These are phyloP conservation scores for Physaria fendleri DNA, from an alignment of 345 rosid species.

Conservation along the genomic window DNA sequence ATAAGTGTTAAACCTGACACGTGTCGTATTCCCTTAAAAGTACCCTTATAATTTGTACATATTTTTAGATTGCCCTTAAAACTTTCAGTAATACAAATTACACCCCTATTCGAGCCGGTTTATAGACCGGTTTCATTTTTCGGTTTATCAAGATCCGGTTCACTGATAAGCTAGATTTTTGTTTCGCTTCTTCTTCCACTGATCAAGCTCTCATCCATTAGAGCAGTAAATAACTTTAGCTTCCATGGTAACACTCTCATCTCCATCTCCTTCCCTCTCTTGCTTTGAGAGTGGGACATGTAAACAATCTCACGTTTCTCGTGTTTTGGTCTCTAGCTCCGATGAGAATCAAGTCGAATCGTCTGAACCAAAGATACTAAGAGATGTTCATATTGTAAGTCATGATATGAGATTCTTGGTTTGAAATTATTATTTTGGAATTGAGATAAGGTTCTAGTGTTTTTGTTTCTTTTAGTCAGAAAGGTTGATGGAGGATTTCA, in stretches of 20 bases:
- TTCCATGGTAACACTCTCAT: conserved; percentile 51
- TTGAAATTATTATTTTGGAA: background rate
- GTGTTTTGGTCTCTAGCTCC: conserved; percentile 30
- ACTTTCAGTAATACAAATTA: too few species aligned
- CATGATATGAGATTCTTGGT: background rate
- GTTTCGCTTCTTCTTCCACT: conserved; percentile 1
- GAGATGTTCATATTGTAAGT: conserved; percentile 83
- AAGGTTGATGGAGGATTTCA: conserved; percentile 72
- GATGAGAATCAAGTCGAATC: conserved; percentile 27
- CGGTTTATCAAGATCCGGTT: conserved; percentile 8
- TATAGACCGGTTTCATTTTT: too few species aligned
- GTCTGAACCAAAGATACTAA: conserved; percentile 33
- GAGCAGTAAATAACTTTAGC: background rate
- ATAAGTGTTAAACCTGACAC: too few species aligned
- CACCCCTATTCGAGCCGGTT: too few species aligned
- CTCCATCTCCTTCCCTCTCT: conserved; percentile 57
- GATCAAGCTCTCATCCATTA: conserved; percentile 9
- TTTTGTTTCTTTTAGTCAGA: conserved; percentile 39
- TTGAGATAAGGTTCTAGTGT: conserved; percentile 1
- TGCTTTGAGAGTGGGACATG: conserved; percentile 41
- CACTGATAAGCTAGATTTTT: background rate
- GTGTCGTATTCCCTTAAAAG: too few species aligned
- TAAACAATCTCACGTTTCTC: conserved; percentile 44
- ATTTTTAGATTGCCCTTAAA: too few species aligned
- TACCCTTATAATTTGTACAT: too few species aligned